Evolutionary conservation across 2,329 filamentous ascomycete species (phyloP).

Genomic region (Clonostachys solani): DNA sequence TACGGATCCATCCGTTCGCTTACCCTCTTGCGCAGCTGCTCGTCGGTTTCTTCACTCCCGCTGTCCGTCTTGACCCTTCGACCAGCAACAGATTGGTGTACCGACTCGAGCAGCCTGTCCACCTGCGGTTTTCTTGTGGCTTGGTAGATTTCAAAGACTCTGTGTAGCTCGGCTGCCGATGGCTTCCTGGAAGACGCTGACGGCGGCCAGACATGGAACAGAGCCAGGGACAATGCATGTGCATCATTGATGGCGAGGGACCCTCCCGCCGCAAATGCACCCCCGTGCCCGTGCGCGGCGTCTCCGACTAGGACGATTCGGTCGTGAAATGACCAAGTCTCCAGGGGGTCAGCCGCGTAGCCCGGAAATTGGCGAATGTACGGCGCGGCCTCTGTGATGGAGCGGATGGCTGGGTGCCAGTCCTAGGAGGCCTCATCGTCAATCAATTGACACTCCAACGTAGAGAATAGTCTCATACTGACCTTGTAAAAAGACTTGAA

Average conservation of each 20-base stretch:
- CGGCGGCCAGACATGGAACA: slow-evolving; percentile 26
- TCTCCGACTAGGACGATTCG: slow-evolving; percentile 30
- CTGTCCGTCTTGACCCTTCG: slow-evolving; percentile 13
- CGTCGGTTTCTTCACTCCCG: slow-evolving; percentile 23
- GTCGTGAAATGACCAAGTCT: slow-evolving; percentile 32
- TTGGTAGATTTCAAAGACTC: slow-evolving; percentile 31
- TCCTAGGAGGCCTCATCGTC: slow-evolving; percentile 6
- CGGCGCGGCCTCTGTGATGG: slow-evolving; percentile 32
- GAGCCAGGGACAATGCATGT: slow-evolving; percentile 31
- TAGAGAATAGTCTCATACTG: not conserved
- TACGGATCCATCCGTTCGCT: slow-evolving; percentile 24
- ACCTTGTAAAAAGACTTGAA: slow-evolving; percentile 27
- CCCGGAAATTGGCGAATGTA: slow-evolving; percentile 36
- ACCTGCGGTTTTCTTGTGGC: slow-evolving; percentile 35
- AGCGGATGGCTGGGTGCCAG: slow-evolving; percentile 34
- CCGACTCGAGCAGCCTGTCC: slow-evolving; percentile 23
- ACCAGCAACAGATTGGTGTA: slow-evolving; percentile 21
- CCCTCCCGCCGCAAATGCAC: slow-evolving; percentile 32
- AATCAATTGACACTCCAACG: too few relatives aligned
- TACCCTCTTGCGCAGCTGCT: slow-evolving; percentile 26
- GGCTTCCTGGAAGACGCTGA: not conserved
- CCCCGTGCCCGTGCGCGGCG: slow-evolving; percentile 33
- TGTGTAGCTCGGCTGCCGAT: slow-evolving; percentile 10
- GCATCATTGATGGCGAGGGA: slow-evolving; percentile 33
- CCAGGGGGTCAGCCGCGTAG: slow-evolving; percentile 28